phyloP scores from a whole-genome alignment of 345 rosid genomes.

The Dipteronia sinensis region DNA sequence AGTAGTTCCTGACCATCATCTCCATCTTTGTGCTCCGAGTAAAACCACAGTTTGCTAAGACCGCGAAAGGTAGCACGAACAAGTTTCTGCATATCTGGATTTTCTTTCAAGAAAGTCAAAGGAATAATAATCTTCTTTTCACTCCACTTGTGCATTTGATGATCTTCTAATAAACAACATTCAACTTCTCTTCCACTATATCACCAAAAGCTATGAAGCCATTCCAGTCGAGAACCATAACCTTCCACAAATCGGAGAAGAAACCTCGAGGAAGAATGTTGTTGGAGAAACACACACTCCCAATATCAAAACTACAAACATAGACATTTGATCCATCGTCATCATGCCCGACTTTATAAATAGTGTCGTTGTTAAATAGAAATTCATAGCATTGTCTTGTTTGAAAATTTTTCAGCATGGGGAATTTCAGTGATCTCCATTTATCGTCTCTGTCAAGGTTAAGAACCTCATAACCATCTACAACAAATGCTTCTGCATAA shows the following conservation, averaged over 20 bases:
- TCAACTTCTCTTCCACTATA: background rate
- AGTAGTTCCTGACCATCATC: no score
- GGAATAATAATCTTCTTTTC: slow-evolving; percentile 6
- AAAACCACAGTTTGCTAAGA: background rate
- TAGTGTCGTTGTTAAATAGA: background rate
- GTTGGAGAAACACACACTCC: background rate
- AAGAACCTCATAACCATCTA: no score
- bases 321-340: background rate
- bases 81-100: background rate
- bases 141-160: background rate
- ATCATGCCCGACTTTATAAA: background rate
- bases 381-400: no score
- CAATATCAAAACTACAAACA: background rate
- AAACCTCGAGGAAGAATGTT: background rate
- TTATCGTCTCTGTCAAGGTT: background rate
- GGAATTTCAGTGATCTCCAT: background rate
- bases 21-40: no score
- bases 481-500: no score
- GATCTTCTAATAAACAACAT: background rate
- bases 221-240: background rate
- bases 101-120: background rate
- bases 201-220: background rate
- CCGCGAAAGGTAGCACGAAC: background rate
- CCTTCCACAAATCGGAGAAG: background rate
- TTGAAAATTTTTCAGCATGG: background rate